Evolutionary conservation across 2,329 filamentous ascomycete species (phyloP).

Genomic region (Stachybotrys echinatus): DNA sequence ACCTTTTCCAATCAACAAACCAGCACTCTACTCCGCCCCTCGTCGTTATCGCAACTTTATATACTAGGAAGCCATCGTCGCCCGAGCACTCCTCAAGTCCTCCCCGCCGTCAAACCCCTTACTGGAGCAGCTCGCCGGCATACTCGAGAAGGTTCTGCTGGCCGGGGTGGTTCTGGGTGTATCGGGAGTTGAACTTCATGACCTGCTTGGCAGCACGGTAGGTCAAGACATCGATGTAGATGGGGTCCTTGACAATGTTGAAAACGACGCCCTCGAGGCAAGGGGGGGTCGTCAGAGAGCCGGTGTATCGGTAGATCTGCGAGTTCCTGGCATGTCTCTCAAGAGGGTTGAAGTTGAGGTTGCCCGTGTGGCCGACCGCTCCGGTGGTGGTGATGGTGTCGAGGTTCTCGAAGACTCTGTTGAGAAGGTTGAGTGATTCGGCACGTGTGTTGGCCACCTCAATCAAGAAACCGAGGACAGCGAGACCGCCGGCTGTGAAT

Average conservation of each 20-base stretch:
- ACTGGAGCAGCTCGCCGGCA: slow-evolving; percentile 5
- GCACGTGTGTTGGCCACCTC: slow-evolving; percentile 1
- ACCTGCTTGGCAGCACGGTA: slow-evolving; percentile 45
- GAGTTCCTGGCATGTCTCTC: slow-evolving; percentile 24
- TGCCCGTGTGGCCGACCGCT: slow-evolving; percentile 21
- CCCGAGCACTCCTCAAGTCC: too few relatives aligned
- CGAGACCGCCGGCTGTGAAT: neutral
- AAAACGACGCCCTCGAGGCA: slow-evolving; percentile 50
- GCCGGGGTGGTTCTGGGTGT: slow-evolving; percentile 43
- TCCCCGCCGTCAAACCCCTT: neutral
- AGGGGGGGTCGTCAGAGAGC: slow-evolving; percentile 54
- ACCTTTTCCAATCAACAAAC: too few relatives aligned
- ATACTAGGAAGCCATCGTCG: too few relatives aligned
- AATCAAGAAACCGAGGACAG: slow-evolving; percentile 1
- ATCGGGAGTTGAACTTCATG: slow-evolving; percentile 48
- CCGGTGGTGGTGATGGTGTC: slow-evolving; percentile 31
- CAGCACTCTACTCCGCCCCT: too few relatives aligned
- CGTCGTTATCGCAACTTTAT: too few relatives aligned
- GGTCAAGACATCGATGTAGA: slow-evolving; percentile 39
- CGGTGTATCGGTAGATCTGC: slow-evolving; percentile 44
- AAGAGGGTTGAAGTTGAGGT: slow-evolving; percentile 34
- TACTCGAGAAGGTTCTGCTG: slow-evolving; percentile 33
- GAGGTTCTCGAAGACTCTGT: slow-evolving; percentile 27
- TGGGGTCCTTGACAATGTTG: slow-evolving; percentile 40
- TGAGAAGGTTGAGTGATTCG: slow-evolving; percentile 9